A percentile compares a stretch with the other conserved stretches of the same genome.
Evolutionary conservation across 148 eudicot genomes (phyloP).

Genomic region (Vaccinium vitisidaea): DNA sequence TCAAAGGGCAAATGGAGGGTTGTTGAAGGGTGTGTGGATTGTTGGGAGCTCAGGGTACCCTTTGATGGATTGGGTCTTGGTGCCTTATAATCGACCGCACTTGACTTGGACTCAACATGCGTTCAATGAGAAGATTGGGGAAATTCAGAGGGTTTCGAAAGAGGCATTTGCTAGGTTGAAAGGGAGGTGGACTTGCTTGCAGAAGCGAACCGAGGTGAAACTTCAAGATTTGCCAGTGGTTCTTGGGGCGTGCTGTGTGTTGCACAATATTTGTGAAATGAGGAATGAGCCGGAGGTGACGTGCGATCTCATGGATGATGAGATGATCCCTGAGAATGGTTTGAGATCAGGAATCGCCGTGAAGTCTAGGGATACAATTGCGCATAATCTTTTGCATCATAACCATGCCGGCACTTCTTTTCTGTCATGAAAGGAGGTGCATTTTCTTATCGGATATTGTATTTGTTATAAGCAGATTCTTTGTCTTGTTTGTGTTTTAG

Average conservation of each 20-base stretch:
- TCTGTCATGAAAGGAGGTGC: slow-evolving; percentile 28
- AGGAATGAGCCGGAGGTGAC: slow-evolving; percentile 47
- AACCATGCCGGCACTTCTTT: slow-evolving; percentile 86
- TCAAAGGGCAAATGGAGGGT: slow-evolving; percentile 71
- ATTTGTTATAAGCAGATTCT: background rate
- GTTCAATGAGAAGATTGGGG: slow-evolving; percentile 85
- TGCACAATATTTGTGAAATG: slow-evolving; percentile 91
- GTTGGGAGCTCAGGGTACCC: slow-evolving; percentile 78
- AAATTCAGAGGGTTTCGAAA: slow-evolving; percentile 44
- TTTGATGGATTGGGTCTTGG: slow-evolving; percentile 83
- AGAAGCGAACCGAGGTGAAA: slow-evolving; percentile 81
- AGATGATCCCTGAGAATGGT: slow-evolving; percentile 64
- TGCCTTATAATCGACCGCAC: slow-evolving; percentile 69
- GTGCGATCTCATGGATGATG: slow-evolving; percentile 69
- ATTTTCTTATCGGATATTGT: slow-evolving; percentile 7
- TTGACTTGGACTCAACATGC: slow-evolving; percentile 89
- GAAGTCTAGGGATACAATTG: slow-evolving; percentile 76
- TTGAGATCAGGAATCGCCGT: slow-evolving; percentile 54
- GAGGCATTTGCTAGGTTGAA: slow-evolving; percentile 82
- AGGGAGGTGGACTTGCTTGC: slow-evolving; percentile 88
- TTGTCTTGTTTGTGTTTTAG: slow-evolving; percentile 4
- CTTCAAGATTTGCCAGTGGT: slow-evolving; percentile 86
- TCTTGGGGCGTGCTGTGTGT: slow-evolving; percentile 88
- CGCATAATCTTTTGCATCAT: slow-evolving; percentile 84
- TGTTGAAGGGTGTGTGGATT: slow-evolving; percentile 68